Conservation (phyloP, 106 monocot species). For the Cymbidium sinense region DNA sequence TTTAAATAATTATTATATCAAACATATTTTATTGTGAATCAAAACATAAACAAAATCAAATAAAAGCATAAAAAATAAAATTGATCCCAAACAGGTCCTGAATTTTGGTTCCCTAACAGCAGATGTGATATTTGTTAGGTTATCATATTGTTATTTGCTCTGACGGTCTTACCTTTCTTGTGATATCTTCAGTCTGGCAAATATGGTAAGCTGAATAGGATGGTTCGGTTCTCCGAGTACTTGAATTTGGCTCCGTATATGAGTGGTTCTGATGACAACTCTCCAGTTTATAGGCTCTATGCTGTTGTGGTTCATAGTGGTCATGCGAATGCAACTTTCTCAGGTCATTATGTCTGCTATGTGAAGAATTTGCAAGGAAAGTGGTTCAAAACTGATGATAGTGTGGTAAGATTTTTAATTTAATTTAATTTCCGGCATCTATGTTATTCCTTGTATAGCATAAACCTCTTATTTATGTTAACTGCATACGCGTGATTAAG, state of each 20-base stretch:
- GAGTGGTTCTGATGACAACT: constrained; percentile 53
- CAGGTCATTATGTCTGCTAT: constrained; percentile 90
- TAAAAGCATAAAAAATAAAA: too few relatives aligned
- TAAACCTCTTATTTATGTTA: neutral
- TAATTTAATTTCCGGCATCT: neutral
- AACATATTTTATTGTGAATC: too few relatives aligned
- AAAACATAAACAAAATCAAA: too few relatives aligned
- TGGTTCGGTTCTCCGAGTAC: constrained; percentile 61
- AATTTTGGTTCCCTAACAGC: neutral
- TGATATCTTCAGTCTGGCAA: constrained; percentile 69
- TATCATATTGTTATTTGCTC: neutral
- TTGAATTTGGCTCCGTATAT: constrained; percentile 67
- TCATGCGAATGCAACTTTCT: constrained; percentile 81
- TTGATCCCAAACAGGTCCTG: too few relatives aligned
- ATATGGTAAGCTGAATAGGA: constrained; percentile 85
- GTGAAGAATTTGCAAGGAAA: constrained; percentile 57
- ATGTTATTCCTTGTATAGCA: neutral
- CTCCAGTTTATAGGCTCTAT: constrained; percentile 72
- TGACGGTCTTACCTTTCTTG: neutral
- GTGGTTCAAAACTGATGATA: constrained; percentile 87
- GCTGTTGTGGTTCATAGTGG: constrained; percentile 87
- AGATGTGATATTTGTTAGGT: neutral
- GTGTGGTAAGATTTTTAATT: constrained; percentile 43
- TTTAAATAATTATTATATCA: too few relatives aligned
- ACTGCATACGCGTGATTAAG: neutral